These are phyloP conservation scores for Phytophthora colocasiae DNA, from an alignment of 352 stramenopile species.

Conservation along the genomic window DNA sequence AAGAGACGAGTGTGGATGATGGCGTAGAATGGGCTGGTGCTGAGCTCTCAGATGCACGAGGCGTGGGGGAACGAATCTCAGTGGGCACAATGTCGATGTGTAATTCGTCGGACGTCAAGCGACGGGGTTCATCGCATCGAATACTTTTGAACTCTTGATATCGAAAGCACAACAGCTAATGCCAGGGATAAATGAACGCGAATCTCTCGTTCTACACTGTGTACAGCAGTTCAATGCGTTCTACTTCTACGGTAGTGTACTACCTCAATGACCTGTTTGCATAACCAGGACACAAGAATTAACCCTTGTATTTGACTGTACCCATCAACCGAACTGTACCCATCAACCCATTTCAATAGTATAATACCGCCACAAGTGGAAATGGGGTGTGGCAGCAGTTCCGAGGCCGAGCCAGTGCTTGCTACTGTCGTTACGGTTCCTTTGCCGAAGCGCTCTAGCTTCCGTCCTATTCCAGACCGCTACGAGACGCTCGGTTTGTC, in stretches of 20 bases:
- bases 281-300: too few species aligned
- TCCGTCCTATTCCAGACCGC: constrained; percentile 58
- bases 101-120: background rate
- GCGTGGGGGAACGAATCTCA: constrained; percentile 20
- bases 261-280: too few species aligned
- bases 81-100: constrained; percentile 5
- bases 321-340: constrained; percentile 1
- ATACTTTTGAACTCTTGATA: background rate
- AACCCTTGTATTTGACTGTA: too few species aligned
- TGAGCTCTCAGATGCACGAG: constrained; percentile 13
- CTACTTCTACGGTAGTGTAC: too few species aligned
- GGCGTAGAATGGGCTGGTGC: background rate
- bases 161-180: too few species aligned
- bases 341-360: constrained; percentile 4
- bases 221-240: too few species aligned
- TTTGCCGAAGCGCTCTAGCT: constrained; percentile 27
- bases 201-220: too few species aligned
- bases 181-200: too few species aligned
- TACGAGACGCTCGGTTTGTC: constrained; percentile 62
- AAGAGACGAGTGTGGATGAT: constrained; percentile 12
- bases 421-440: background rate
- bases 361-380: too few species aligned
- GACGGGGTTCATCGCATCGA: too few species aligned
- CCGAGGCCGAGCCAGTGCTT: constrained; percentile 5
- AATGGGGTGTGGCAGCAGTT: constrained; percentile 34